A percentile compares a stretch with the other conserved stretches of the same genome.
Evolutionary conservation across 2,329 filamentous ascomycete genomes (phyloP).

Genomic region (Tolypocladium sp.): DNA sequence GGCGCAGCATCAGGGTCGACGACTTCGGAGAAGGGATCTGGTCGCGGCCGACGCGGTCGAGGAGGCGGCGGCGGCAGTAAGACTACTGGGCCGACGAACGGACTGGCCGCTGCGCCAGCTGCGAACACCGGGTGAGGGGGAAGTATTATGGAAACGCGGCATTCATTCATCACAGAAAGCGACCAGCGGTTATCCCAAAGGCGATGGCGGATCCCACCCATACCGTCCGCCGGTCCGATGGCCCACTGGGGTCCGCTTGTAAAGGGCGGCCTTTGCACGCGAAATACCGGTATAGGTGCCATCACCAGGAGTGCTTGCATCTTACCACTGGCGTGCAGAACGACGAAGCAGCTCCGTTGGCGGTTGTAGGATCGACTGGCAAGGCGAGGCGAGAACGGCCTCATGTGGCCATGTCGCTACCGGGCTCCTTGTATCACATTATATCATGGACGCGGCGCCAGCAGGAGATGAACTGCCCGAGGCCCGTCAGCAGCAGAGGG

Average conservation of each 20-base stretch:
- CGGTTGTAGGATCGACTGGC: neutral
- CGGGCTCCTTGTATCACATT: neutral
- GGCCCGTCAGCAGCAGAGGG: neutral
- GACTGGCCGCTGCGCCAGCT: neutral
- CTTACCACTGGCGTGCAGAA: neutral
- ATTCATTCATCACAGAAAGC: constrained; percentile 1
- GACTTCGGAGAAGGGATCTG: constrained; percentile 9
- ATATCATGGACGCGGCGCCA: neutral
- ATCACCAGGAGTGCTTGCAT: neutral
- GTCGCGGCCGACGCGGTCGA: constrained; percentile 13
- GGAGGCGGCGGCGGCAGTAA: constrained; percentile 8
- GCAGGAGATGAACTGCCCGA: neutral
- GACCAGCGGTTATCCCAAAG: neutral
- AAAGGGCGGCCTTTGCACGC: neutral
- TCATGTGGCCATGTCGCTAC: neutral
- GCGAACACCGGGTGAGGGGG: constrained; percentile 5
- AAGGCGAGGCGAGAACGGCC: neutral
- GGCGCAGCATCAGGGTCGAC: constrained; percentile 1
- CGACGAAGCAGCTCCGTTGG: neutral
- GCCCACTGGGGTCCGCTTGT: neutral
- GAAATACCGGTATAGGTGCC: neutral
- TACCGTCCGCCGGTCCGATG: neutral
- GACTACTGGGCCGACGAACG: constrained; percentile 4
- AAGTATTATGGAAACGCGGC: neutral
- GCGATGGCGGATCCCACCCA: neutral